phyloP scores from a whole-genome alignment of 202 grass and related monocot genomes.

The Hordeum pubiflorum region DNA sequence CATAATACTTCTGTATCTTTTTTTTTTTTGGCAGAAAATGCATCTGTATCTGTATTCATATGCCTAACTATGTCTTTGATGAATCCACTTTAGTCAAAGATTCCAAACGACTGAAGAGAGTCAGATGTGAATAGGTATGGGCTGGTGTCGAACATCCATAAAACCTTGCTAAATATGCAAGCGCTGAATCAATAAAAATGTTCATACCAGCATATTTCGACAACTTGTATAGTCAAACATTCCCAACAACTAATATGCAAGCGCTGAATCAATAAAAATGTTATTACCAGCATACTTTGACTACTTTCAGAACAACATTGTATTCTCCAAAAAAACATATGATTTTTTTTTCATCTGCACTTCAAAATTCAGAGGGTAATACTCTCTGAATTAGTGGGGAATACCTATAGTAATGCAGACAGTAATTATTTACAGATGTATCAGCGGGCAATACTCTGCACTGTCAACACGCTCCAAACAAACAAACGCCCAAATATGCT shows the following conservation, averaged over 20 bases:
- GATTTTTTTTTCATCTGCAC: no score
- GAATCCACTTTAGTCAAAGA: background rate
- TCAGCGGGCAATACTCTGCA: no score
- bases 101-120: background rate
- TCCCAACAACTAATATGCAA: background rate
- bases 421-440: no score
- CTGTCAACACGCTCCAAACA: no score
- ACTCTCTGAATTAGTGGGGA: no score
- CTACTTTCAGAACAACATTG: background rate
- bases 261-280: background rate
- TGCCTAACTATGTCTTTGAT: background rate
- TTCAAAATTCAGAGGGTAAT: background rate
- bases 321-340: background rate
- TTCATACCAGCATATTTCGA: background rate
- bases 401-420: no score
- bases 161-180: background rate
- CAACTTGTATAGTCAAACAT: no score
- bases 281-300: background rate
- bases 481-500: no score
- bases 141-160: background rate
- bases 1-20: background rate
- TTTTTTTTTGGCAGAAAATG: no score
- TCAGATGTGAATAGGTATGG: background rate
- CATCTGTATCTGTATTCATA: no score
- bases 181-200: background rate